A percentile compares a stretch with the other conserved stretches of the same genome.
Evolutionary conservation across 2,329 filamentous ascomycete species (phyloP).

Genomic region (Aotearoamyces nothofagi): DNA sequence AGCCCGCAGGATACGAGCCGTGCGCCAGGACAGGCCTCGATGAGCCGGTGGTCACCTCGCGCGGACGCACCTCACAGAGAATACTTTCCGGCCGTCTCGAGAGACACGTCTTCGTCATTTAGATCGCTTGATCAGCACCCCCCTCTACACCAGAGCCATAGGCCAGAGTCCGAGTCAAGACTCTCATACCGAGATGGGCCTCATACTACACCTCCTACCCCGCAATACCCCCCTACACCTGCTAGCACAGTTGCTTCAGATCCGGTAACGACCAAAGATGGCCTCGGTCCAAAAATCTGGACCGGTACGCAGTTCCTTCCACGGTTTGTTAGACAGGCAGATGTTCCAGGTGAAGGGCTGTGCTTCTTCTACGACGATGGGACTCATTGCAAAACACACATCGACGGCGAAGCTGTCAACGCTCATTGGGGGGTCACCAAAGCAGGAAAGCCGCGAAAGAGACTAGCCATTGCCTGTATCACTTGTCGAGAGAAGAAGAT

Average conservation of each 20-base stretch:
- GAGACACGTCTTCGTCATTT: too few species aligned
- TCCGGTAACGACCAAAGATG: conserved; percentile 33
- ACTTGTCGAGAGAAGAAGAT: conserved; percentile 96
- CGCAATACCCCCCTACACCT: conserved; percentile 13
- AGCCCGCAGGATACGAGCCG: conserved; percentile 6
- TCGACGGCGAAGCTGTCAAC: conserved; percentile 78
- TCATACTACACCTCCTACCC: conserved; percentile 8
- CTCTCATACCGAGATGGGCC: conserved; percentile 11
- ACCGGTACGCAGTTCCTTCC: conserved; percentile 52
- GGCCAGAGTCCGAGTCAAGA: conserved; percentile 11
- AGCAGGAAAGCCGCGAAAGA: conserved; percentile 82
- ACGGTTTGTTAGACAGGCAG: conserved; percentile 45
- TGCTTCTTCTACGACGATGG: conserved; percentile 83
- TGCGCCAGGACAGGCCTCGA: conserved; percentile 7
- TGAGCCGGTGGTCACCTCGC: conserved; percentile 15
- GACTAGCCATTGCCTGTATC: conserved; percentile 81
- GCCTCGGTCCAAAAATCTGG: conserved; percentile 53
- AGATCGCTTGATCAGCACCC: conserved; percentile 7
- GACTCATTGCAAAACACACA: conserved; percentile 65
- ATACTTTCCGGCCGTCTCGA: conserved; percentile 8
- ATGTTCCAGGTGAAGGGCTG: conserved; percentile 62
- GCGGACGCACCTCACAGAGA: conserved; percentile 12
- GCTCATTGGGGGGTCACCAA: conserved; percentile 91
- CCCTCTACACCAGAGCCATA: conserved; percentile 8
- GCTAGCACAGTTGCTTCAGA: conserved; percentile 12